Conservation (phyloP, 202 grass and related monocot genomes). For the Brachypodium distachyon region DNA sequence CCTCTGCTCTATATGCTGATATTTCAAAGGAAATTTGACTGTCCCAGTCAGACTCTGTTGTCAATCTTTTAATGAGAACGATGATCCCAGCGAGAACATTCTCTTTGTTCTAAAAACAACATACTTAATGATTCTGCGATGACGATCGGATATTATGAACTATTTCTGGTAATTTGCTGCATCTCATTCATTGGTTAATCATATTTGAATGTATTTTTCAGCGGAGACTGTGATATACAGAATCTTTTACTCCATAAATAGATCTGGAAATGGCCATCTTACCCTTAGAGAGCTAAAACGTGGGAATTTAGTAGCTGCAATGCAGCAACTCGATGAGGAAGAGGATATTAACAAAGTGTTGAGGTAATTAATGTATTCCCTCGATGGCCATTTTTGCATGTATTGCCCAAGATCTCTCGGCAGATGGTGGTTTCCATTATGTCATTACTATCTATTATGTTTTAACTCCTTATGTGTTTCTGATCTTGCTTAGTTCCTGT, state of each 20-base stretch:
- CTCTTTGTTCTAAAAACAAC: background rate
- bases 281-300: constrained; percentile 93
- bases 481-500: background rate
- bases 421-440: background rate
- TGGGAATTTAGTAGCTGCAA: constrained; percentile 92
- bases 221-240: constrained; percentile 99
- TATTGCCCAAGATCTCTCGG: constrained; percentile 1
- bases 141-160: background rate
- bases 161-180: background rate
- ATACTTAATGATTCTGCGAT: background rate
- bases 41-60: background rate
- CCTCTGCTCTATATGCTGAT: background rate
- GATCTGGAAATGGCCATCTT: constrained; percentile 85
- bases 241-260: constrained; percentile 99
- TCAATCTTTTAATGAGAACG: background rate
- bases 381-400: background rate
- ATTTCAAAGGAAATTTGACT: background rate
- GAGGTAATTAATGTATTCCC: constrained; percentile 54
- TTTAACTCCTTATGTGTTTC: constrained; percentile 11
- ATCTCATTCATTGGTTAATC: constrained; percentile 15
- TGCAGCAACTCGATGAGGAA: constrained; percentile 97
- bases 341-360: constrained; percentile 99
- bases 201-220: constrained; percentile 44
- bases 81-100: background rate
- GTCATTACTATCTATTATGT: background rate